phyloP scores from a whole-genome alignment of 306 rosid species.

The Acacia acuminata region DNA sequence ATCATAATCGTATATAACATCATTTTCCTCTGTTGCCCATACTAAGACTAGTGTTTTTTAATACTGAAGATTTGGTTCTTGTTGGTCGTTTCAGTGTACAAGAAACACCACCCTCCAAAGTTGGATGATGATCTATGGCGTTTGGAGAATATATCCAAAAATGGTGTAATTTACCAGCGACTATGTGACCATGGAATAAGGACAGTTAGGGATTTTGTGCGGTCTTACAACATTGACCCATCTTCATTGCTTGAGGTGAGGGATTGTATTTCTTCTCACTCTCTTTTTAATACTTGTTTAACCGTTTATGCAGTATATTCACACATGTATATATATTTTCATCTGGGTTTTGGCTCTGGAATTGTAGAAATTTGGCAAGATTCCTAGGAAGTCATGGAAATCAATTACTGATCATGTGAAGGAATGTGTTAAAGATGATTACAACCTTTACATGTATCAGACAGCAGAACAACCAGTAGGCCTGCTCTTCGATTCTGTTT shows the following conservation, averaged over 20 bases:
- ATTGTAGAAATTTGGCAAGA: slow-evolving; percentile 48
- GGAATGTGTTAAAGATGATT: slow-evolving; percentile 42
- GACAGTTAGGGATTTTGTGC: slow-evolving; percentile 53
- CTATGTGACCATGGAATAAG: slow-evolving; percentile 33
- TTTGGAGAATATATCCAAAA: slow-evolving; percentile 54
- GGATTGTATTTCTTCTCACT: not conserved
- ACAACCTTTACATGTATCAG: slow-evolving; percentile 31
- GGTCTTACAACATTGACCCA: slow-evolving; percentile 28
- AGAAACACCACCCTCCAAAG: slow-evolving; percentile 61
- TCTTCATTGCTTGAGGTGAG: slow-evolving; percentile 43
- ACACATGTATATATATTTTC: not conserved
- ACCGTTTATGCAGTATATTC: not conserved
- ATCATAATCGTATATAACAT: not conserved
- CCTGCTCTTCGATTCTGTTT: slow-evolving; percentile 49
- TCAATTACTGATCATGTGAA: slow-evolving; percentile 55
- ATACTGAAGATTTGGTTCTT: slow-evolving; percentile 1
- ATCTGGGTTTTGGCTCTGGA: slow-evolving; percentile 19
- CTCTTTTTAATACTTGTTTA: not conserved
- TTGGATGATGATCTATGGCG: slow-evolving; percentile 65
- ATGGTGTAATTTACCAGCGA: slow-evolving; percentile 39
- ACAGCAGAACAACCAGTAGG: slow-evolving; percentile 16
- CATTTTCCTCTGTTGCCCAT: not conserved
- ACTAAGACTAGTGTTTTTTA: not conserved
- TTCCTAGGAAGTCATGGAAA: slow-evolving; percentile 44
- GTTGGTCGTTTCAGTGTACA: slow-evolving; percentile 46